Base-by-base conservation (phyloP, 78 protist species). In the Andalucia godoyi region DNA sequence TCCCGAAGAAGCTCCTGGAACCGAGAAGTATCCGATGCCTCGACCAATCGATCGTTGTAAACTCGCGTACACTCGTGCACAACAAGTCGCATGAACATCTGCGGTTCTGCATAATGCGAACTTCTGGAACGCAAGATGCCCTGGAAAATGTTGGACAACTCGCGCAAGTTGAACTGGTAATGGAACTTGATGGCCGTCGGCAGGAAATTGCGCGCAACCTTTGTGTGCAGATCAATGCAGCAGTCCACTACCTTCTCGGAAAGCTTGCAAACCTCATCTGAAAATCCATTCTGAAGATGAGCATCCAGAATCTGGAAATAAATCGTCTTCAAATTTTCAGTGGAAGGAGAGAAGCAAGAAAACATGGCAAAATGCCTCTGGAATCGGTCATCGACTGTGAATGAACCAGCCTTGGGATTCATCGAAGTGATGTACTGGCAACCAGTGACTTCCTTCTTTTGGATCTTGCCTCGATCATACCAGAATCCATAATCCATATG, bases 151-250 rank as follows among this genome's bases (percentile, higher is more conserved):
- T 42, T 57, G 27, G 69, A 55, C n/a, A 88, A 10, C 30, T 83
- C 89, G 21, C 94, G 71, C 54, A 88, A 42, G 80, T 88, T 88
- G 78, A 81, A 88, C 43, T 71, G 68, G 55, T 88, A 88, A 45
- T 88, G 94, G 83, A 88, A 88, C 70, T 88, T 88, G 72, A 78
- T 50, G 46, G 89, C 84, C 15, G 89, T 77, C 29, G 89, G 89
- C 39, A 73, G 30, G 72, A 88, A 88, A 3, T 17, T 36, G 29
- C 52, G 38, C 12, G 70, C 29, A 41, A 88, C 82, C 12, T 9
- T 7, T 27, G 13, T 17, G 67, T 78, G 86, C 12, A 83, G 38
- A 13, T 71, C 76, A 41, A 83, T 4, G 30, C 72, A 70, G 27
- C 78, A 76, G 30, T 34, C 1, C 39, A 67, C 50, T 1, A 83